Percentiles rank a stretch among this genome's conserved stretches.
These are phyloP conservation scores for Torulaspora pretoriensis DNA, from an alignment of 1,139 yeast genomes.

Conservation along the genomic window DNA sequence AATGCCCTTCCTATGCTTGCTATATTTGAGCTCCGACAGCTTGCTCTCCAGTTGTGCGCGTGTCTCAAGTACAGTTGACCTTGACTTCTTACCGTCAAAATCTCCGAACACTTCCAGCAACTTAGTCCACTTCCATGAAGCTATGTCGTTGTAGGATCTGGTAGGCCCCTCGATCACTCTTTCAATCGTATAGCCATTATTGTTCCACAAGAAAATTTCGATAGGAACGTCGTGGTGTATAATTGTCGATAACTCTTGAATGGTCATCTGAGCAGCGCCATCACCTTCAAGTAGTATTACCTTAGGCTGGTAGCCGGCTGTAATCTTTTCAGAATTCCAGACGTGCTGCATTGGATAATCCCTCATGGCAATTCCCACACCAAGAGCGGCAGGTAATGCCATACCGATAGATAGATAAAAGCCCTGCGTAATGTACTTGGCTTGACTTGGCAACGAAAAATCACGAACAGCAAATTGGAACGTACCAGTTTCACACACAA, in stretches of 20 bases:
- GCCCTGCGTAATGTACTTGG: conserved; percentile 55
- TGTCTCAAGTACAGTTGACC: conserved; percentile 15
- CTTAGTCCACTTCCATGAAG: conserved; percentile 78
- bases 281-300: conserved; percentile 77
- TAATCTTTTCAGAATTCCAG: conserved; percentile 17
- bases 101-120: conserved; percentile 70
- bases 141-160: conserved; percentile 73
- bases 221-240: conserved; percentile 58
- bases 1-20: conserved; percentile 39
- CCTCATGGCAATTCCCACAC: conserved; percentile 64
- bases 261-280: conserved; percentile 89
- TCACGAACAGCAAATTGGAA: conserved; percentile 70
- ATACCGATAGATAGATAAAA: conserved; percentile 83
- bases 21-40: conserved; percentile 19
- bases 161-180: conserved; percentile 75
- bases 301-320: conserved; percentile 44
- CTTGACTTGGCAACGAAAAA: conserved; percentile 50
- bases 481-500: conserved; percentile 76
- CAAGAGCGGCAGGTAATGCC: conserved; percentile 80
- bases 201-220: conserved; percentile 66
- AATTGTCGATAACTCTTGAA: conserved; percentile 72
- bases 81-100: conserved; percentile 19
- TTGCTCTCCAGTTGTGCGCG: conserved; percentile 17
- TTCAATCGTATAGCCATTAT: conserved; percentile 84
- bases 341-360: conserved; percentile 41